phyloP scores from a whole-genome alignment of 140 eudicot species.

The Cichorium intybus region DNA sequence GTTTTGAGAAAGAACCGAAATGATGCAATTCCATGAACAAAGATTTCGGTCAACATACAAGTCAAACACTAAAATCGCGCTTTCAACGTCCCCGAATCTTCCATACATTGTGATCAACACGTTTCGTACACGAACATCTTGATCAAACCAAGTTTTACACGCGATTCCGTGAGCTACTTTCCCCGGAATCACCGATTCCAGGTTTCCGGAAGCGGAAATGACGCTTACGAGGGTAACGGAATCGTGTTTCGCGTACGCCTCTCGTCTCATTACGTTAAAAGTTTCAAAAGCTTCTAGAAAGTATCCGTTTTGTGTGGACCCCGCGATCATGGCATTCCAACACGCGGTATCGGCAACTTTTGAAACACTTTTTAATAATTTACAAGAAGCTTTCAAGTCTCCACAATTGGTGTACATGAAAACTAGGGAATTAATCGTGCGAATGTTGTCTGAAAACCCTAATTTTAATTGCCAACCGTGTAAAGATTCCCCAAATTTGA shows the following conservation, averaged over 20 bases:
- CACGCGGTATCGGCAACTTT: constrained; percentile 40
- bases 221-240: constrained; percentile 46
- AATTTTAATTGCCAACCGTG: constrained; percentile 56
- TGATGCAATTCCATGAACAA: constrained; percentile 68
- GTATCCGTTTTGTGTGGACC: constrained; percentile 52
- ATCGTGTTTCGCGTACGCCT: constrained; percentile 32
- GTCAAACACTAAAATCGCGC: constrained; percentile 41
- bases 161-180: constrained; percentile 44
- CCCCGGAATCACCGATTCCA: constrained; percentile 37
- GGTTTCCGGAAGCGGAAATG: constrained; percentile 59
- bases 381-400: constrained; percentile 36
- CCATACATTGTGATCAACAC: constrained; percentile 63
- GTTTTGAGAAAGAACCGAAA: constrained; percentile 53
- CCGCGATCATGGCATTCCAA: constrained; percentile 56
- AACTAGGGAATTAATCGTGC: constrained; percentile 46
- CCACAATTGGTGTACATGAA: constrained; percentile 67
- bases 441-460: constrained; percentile 48
- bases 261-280: constrained; percentile 46
- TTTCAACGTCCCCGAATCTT: constrained; percentile 36
- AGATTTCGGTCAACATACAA: constrained; percentile 38
- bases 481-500: constrained; percentile 46
- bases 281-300: constrained; percentile 45
- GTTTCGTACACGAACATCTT: constrained; percentile 43
- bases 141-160: constrained; percentile 29
- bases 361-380: constrained; percentile 28